Conservation (phyloP, 495 filamentous ascomycete genomes). For the Cudoniella acicularis region DNA sequence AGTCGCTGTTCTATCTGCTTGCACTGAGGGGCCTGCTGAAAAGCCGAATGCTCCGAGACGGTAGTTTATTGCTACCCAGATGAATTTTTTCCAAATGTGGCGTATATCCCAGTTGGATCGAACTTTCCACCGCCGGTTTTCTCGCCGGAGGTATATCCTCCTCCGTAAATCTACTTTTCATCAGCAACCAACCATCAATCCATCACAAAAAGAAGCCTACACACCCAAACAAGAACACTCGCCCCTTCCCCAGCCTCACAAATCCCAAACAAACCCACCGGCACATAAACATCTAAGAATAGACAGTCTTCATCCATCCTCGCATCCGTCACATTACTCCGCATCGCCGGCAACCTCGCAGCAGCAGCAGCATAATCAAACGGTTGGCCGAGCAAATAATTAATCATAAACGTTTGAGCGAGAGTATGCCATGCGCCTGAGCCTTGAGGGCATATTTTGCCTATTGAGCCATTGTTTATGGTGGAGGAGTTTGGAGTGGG, state of each 20-base stretch:
- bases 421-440: background rate
- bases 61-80: slow-evolving; percentile 61
- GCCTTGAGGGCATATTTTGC: background rate
- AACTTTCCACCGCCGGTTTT: slow-evolving; percentile 29
- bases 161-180: slow-evolving; percentile 54
- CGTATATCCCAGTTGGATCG: background rate
- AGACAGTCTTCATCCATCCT: slow-evolving; percentile 39
- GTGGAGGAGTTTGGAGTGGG: background rate
- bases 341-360: background rate
- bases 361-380: background rate
- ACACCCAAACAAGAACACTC: background rate
- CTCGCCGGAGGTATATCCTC: slow-evolving; percentile 49
- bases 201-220: background rate
- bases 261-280: slow-evolving; percentile 36
- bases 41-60: slow-evolving; percentile 47
- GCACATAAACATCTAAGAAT: slow-evolving; percentile 47
- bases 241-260: background rate
- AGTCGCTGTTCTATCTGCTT: slow-evolving; percentile 55
- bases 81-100: slow-evolving; percentile 29
- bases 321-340: background rate
- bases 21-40: slow-evolving; percentile 43
- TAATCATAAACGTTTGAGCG: background rate
- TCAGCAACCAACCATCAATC: slow-evolving; percentile 24
- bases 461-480: background rate
- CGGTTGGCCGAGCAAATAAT: background rate